Evolutionary conservation across 1,284 basidiomycete species (phyloP), one percentile per base, ranked within the genome.

Genomic region (Marasmius oreades): DNA sequence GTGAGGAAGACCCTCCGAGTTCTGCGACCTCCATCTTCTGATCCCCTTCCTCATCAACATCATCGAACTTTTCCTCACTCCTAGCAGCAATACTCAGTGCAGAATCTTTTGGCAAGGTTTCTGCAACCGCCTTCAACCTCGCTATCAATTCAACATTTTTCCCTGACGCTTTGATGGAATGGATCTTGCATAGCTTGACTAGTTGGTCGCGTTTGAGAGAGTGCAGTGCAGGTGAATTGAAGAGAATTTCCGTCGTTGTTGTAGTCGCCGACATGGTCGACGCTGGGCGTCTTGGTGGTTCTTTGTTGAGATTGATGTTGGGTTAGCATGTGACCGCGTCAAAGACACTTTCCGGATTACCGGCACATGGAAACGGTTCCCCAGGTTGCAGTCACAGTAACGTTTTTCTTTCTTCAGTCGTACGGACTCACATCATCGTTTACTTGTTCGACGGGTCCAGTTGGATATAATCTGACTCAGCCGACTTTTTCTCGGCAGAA

Each of bases 161-260:
- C 28, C 90, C 89, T 22, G 79, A 78, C 0, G 87, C 88, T 69
- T 89, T 91, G 67, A 92, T 76, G 0, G 81, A 77, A 67, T 92
- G 87, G 23, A 84, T 80, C 69, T 91, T 91, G 81, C 90, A 92
- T 45, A 92, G 76, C 61, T 88, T 89, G 57, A 90, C 77, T 44
- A 92, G 85, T 64, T 92, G 89, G 51, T 89, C 83, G 50, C 89
- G 85, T 67, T 90, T 90, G 42, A 92, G 79, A 11, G 88, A 86
- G 66, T 89, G 82, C 23, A 92, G 70, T 0, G 90, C 89, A 0
- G 88, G 87, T 3, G 88, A 88, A 69, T 92, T 90, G 73, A 87
- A 90, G 7, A 92, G 71, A 52, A 92, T 91, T 63, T 88, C 77
- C 0, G 86, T 88, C 1, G 86, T 88, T 5, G 82, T 83, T 39